Conservation (phyloP, 2,329 filamentous ascomycete genomes). For the Stenocarpella maydis region DNA sequence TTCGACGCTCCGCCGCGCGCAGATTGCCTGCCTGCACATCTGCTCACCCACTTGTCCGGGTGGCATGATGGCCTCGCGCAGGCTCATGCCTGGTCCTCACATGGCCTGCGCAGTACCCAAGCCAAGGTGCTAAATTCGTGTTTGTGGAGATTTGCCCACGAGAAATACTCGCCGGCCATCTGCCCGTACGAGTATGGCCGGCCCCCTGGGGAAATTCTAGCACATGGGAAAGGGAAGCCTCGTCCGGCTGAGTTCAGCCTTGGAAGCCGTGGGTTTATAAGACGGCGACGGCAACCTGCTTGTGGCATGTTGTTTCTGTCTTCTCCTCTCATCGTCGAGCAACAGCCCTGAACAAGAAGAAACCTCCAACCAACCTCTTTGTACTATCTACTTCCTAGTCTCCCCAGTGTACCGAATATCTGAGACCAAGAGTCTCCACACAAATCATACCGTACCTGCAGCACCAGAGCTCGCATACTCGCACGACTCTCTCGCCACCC, state of each 20-base stretch:
- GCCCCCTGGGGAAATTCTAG: constrained; percentile 26
- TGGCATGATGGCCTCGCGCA: constrained; percentile 32
- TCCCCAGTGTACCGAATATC: background rate
- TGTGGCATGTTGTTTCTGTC: constrained; percentile 16
- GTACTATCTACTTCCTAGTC: background rate
- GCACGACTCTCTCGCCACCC: constrained; percentile 31
- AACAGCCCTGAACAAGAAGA: constrained; percentile 22
- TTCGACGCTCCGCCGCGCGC: constrained; percentile 15
- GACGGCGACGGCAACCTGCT: constrained; percentile 25
- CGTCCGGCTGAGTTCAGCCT: constrained; percentile 21
- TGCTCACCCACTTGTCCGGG: constrained; percentile 22
- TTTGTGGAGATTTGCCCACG: constrained; percentile 25
- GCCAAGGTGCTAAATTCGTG: background rate
- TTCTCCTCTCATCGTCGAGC: constrained; percentile 26
- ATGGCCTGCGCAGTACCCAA: background rate
- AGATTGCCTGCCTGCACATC: constrained; percentile 21
- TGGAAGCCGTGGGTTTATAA: constrained; percentile 29
- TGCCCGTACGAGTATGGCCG: constrained; percentile 26
- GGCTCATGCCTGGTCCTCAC: background rate
- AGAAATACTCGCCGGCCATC: constrained; percentile 32
- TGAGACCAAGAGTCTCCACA: constrained; percentile 15
- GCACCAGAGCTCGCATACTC: constrained; percentile 15
- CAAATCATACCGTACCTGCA: constrained; percentile 20
- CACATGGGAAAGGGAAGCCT: constrained; percentile 32
- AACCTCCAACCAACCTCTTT: constrained; percentile 23